Base-by-base conservation (phyloP, 164 flowering plant genomes). In the Aristolochia fimbriata region DNA sequence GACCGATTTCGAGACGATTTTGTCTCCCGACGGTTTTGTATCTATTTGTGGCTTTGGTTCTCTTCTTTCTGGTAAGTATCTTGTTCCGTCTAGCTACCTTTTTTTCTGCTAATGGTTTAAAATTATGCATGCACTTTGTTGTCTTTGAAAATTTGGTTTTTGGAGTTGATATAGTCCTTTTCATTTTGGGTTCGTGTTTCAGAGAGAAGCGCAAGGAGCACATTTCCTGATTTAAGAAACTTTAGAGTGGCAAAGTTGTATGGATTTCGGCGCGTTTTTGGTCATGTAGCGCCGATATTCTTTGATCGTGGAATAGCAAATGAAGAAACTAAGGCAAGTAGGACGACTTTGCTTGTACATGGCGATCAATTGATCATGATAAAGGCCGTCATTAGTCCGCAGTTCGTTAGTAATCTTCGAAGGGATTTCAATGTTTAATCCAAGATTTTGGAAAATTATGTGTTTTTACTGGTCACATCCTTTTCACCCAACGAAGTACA, bases 1-100 rank as follows among this genome's bases (percentile, higher is more conserved):
- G 21, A 62, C 83, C 27, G 95, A 92, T 73, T 92, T 92, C 70
- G 76, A 75, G 14, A 52, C 61, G 55, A 60, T 88, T 59, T 63
- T 73, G 61, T 74, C 84, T 16, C 63, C 78, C 43, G 73, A 76
- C 31, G 84, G 78, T n/a, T 74, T 43, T 57, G 70, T 92, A 71
- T 82, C 96, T 58, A 70, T 92, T 62, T 87, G 88, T 59, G 98
- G 98, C 74, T 92, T 87, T 76, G 96, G 98, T 31, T 92, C 98
- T 67, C 95, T 92, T 60, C 95, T 88, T 70, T 92, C 98, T 24
- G 98, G 97, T 55, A 54, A 54, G 1, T 37, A 7, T 0, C 8
- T 5, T 37, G 43, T 37, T 37, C 1, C 43, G 43, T 37, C 8
- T 37, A 37, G 8, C 7, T 27, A 27, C 30, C 30, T 27, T 27